Conservation (phyloP, 2,329 filamentous ascomycete genomes). For the Aspergillus sclerotialis region DNA sequence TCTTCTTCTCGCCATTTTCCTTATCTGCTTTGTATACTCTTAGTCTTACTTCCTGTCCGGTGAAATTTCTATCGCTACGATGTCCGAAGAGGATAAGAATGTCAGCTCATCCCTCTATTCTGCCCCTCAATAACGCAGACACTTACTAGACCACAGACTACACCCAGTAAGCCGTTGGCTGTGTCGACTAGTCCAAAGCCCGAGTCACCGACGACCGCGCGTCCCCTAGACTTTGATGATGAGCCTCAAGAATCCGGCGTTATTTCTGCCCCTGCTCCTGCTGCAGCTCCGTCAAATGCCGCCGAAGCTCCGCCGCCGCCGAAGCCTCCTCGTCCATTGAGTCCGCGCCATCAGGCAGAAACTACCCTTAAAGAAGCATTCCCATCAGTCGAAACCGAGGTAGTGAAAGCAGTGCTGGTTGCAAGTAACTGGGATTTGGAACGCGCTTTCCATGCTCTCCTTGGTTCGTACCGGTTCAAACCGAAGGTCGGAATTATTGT, state of each 20-base stretch:
- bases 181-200: slow-evolving; percentile 31
- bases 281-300: slow-evolving; percentile 20
- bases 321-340: slow-evolving; percentile 79
- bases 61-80: slow-evolving; percentile 9
- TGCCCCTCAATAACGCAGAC: slow-evolving; percentile 13
- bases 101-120: slow-evolving; percentile 16
- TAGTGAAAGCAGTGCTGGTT: slow-evolving; percentile 80
- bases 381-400: slow-evolving; percentile 67
- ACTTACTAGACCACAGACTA: slow-evolving; percentile 19
- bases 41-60: too few relatives aligned
- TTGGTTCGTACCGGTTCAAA: slow-evolving; percentile 51
- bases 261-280: slow-evolving; percentile 17
- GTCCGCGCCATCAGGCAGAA: slow-evolving; percentile 76
- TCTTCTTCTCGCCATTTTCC: not conserved
- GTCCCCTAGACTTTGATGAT: slow-evolving; percentile 52
- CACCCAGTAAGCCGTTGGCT: slow-evolving; percentile 29
- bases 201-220: slow-evolving; percentile 50
- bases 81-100: slow-evolving; percentile 32
- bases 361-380: slow-evolving; percentile 90
- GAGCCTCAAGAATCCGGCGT: slow-evolving; percentile 42
- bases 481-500: slow-evolving; percentile 1
- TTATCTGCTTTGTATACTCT: not conserved
- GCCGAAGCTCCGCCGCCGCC: slow-evolving; percentile 49
- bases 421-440: slow-evolving; percentile 86
- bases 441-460: slow-evolving; percentile 87